Evolutionary conservation across 2,329 filamentous ascomycete species (phyloP), one percentile per base, ranked within the genome.

Genomic region (Camptophora hylomeconis): DNA sequence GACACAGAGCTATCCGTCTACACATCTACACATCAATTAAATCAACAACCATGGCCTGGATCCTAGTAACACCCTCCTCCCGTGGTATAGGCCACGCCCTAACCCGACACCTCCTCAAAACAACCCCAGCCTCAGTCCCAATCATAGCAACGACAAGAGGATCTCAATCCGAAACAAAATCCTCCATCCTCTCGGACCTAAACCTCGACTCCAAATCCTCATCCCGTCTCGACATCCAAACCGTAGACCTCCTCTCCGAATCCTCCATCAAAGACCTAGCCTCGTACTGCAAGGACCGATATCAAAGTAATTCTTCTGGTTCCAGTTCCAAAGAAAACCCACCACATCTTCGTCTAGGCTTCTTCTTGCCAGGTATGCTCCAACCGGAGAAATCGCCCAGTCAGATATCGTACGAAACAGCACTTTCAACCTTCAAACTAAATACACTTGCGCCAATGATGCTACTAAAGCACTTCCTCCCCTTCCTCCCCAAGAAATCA

Each of bases 381-480:
- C 65, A 69, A 41, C 71, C 80, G 0, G 82, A 92, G 48, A 83
- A 77, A 50, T 70, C 72, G 1, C 77, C 75, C 0, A 42, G 54
- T 0, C 74, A 80, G 44, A 67, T 89, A 32, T 58, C 76, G 34
- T 65, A 69, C 33, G 60, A 59, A 12, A 49, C 61, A 19, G 72
- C 78, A 11, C 56, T 80, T n/a, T 56, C 72, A 24, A 83, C 71
- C n/a, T 76, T 83, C 52, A 63, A 65, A 29, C 69, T 80, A 35
- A 92, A 89, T 50, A 64, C 74, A 0, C 58, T 89, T 2, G 80
- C 80, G 0, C 79, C 80, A 1, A 60, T 89, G 46, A 59, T 89
- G 30, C 63, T 87, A 32, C 68, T 81, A 47, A 89, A 89, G 53
- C 72, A 83, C 52, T 80, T 89, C 43, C 61, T 63, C 0, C 57